Base-by-base conservation (phyloP, 495 filamentous ascomycete species). In the Xylaria venustula region DNA sequence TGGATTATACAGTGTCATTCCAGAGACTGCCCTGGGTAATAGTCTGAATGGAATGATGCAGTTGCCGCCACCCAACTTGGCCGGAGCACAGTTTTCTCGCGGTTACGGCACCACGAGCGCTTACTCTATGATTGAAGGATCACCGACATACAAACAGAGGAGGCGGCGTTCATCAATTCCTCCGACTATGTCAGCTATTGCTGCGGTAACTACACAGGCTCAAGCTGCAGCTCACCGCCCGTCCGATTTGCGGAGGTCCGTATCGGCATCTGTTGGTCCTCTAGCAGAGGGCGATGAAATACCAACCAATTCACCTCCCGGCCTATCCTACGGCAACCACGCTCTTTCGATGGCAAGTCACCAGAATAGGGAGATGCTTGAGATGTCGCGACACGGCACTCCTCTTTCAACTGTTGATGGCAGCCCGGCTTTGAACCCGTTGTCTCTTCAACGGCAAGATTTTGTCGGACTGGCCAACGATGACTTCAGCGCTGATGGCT, bases 111-210 rank as follows among this genome's bases (percentile, higher is more conserved):
- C 82, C 25, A 90, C 87, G 67, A 94, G 90, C 67, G 87, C 92
- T 56, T 98, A 96, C 80, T 93, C 93, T 14, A 90, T 97, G 45
- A 92, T 98, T 66, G 94, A 98, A 78, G 94, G 94, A 20, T 98
- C 94, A 6, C 94, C 94, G 23, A 97, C 93, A 11, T 98, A 98
- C 79, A 98, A 98, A 82, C 95, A 97, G 79, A 86, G 94, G 60
- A 85, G 94, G 68, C 85, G 94, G 61, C 89, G 95, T 30, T 96
- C 94, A 20, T 97, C 94, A 23, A 89, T 97, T 53, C 88, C 91
- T 17, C 90, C 92, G 12, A 85, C 85, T 37, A 81, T 89, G 51
- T 81, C 81, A 32, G 84, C 84, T 62, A 85, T 87, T 34, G 80
- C 87, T 55, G 82, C 87, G 49, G 84, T 85, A 20, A 79, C 84